Evolutionary conservation across 352 stramenopile species (phyloP), one percentile per base, ranked within the genome.

Genomic region (Achlya hypogyna): DNA sequence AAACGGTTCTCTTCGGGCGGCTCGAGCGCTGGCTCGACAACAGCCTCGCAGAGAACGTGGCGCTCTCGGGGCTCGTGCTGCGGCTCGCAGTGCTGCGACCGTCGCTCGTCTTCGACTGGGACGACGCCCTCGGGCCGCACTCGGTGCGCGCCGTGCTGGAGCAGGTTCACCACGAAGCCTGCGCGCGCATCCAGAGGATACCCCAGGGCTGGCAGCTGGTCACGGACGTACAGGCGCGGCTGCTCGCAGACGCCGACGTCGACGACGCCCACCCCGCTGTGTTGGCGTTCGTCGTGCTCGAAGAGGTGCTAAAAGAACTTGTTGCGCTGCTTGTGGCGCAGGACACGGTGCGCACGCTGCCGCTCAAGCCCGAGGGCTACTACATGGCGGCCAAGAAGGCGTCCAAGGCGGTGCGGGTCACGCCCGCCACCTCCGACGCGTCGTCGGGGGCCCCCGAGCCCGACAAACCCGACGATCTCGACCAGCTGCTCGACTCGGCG

Each of bases 231-330:
- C 75, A 79, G 20, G 81, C 75, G 45, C 79, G 81, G 56, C 74
- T 95, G 4, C 70, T 91, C 23, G 75, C 83, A 12, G 72, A 89
- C 42, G 82, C 88, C 70, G 89, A 88, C 51, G 77, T 87, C 34
- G 34, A 59, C 78, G 83, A 90, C 43, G 73, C 75, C 4, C 79
- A 91, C 56, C 82, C 77, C 29, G 51, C 92, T 34, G 51, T 94
- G 14, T 87, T 81, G 28, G 82, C 79, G 0, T 92, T 82, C n/a
- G 75, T 93, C 27, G 77, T 95, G 34, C 69, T 95, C 20, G 86
- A 95, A 53, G 86, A 95, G 63, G 80, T 95, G 32, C 65, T 95
- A 2, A 93, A 93, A 68, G 86, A 95, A 68, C 74, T 95, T 1
- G 91, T 85, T 53, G 90, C 84, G 10, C 75, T 89, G 62, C 70